Percentiles rank a stretch among this genome's conserved stretches.
phyloP scores from a whole-genome alignment of 495 filamentous ascomycete genomes.

The Rusavskia elegans region DNA sequence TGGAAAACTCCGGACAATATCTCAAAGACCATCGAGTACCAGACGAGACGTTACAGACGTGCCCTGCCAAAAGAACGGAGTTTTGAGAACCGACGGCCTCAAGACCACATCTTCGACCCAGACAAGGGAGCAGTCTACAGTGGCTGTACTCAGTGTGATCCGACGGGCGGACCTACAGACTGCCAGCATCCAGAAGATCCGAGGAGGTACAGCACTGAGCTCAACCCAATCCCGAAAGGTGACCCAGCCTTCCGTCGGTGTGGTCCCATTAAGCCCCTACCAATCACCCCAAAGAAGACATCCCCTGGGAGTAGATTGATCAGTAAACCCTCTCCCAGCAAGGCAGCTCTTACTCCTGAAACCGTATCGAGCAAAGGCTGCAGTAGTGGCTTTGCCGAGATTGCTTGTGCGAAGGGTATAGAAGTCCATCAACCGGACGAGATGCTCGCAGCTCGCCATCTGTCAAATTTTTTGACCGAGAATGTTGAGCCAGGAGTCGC shows the following conservation, averaged over 20 bases:
- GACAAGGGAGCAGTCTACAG: neutral
- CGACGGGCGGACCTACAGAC: neutral
- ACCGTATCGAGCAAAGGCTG: neutral
- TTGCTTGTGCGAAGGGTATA: too few species aligned
- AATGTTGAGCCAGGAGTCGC: constrained; percentile 11
- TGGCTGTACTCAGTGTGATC: neutral
- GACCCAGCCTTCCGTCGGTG: neutral
- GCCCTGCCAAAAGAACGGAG: neutral
- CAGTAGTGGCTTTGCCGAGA: neutral
- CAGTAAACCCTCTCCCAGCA: neutral
- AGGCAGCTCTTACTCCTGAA: neutral
- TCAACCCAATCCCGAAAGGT: neutral
- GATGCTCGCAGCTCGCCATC: constrained; percentile 4
- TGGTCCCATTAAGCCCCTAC: neutral
- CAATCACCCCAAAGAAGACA: neutral
- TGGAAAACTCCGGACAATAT: neutral
- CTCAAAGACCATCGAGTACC: neutral
- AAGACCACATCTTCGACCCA: neutral
- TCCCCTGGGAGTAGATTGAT: neutral
- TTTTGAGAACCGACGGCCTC: neutral
- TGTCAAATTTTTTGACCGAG: constrained; percentile 9
- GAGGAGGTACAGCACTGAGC: neutral
- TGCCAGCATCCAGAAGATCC: neutral
- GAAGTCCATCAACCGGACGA: neutral
- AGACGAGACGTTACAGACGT: neutral